phyloP scores from a whole-genome alignment of 1,284 basidiomycete genomes.

The Cryptococcus sp. region DNA sequence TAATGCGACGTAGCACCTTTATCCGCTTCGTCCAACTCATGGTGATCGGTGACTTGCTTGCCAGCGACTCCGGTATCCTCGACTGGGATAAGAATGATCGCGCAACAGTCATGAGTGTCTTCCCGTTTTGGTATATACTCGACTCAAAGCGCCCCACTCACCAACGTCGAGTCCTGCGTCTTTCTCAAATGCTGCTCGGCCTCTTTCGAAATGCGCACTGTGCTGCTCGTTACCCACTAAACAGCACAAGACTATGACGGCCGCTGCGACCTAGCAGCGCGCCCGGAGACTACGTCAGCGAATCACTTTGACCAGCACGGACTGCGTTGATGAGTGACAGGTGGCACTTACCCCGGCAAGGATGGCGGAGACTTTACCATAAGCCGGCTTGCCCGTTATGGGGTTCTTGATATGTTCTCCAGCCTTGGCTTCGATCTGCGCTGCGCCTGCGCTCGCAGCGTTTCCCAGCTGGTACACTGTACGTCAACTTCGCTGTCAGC shows the following conservation, averaged over 20 bases:
- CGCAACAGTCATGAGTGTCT: no score
- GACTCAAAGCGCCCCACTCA: background rate
- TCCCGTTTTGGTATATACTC: background rate
- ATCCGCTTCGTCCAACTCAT: background rate
- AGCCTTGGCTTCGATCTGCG: constrained; percentile 81
- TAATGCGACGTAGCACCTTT: background rate
- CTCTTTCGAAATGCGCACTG: constrained; percentile 73
- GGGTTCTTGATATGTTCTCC: constrained; percentile 42
- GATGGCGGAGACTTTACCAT: constrained; percentile 80
- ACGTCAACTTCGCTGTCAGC: constrained; percentile 51
- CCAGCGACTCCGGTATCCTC: no score
- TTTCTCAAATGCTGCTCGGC: constrained; percentile 73
- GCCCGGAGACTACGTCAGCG: background rate
- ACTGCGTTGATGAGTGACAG: constrained; percentile 2
- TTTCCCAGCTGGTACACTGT: constrained; percentile 64
- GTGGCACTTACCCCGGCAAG: constrained; percentile 62
- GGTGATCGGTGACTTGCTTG: no score
- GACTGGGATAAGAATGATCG: no score
- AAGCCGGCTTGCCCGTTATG: constrained; percentile 64
- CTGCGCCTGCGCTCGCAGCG: constrained; percentile 80
- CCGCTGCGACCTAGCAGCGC: constrained; percentile 8
- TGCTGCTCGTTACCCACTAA: constrained; percentile 55
- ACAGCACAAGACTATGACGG: constrained; percentile 50
- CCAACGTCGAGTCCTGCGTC: constrained; percentile 57
- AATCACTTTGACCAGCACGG: background rate